Evolutionary conservation across 257 asterid genomes (phyloP).

Genomic region (Cordia subcordata): DNA sequence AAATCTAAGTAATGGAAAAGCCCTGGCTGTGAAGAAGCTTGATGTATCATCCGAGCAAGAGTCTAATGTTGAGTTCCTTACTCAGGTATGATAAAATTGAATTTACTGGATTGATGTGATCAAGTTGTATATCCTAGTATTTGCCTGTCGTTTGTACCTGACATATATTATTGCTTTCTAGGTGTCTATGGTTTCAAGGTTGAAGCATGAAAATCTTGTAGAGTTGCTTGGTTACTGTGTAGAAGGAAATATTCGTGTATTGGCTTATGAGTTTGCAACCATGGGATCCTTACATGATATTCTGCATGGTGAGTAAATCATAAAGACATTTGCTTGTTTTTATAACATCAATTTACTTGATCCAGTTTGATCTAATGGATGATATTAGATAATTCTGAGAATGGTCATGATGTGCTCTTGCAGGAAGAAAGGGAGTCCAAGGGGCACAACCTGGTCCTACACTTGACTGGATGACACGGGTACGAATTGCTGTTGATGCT

Average conservation of each 20-base stretch:
- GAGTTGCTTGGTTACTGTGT: conserved; percentile 92
- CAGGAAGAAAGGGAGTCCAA: conserved; percentile 98
- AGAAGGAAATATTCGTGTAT: conserved; percentile 83
- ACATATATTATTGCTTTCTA: conserved; percentile 21
- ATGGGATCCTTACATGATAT: conserved; percentile 98
- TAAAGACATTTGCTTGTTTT: conserved; percentile 2
- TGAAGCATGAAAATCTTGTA: conserved; percentile 90
- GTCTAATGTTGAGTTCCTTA: conserved; percentile 75
- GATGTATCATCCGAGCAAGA: conserved; percentile 93
- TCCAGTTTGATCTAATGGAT: neutral
- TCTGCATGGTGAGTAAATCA: conserved; percentile 64
- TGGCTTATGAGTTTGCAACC: conserved; percentile 94
- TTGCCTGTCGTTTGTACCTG: neutral
- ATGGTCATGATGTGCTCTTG: neutral
- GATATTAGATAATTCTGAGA: conserved; percentile 8
- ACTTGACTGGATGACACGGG: conserved; percentile 97
- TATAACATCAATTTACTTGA: neutral
- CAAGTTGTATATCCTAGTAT: neutral
- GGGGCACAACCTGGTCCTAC: conserved; percentile 99
- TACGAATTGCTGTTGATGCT: conserved; percentile 91
- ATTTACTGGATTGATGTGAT: neutral
- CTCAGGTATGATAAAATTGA: conserved; percentile 50
- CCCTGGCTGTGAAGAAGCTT: conserved; percentile 94
- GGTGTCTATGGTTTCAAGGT: conserved; percentile 92
- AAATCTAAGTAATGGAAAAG: conserved; percentile 54